phyloP scores from a whole-genome alignment of 768 basidiomycete genomes.

The Tulasnella calospora region DNA sequence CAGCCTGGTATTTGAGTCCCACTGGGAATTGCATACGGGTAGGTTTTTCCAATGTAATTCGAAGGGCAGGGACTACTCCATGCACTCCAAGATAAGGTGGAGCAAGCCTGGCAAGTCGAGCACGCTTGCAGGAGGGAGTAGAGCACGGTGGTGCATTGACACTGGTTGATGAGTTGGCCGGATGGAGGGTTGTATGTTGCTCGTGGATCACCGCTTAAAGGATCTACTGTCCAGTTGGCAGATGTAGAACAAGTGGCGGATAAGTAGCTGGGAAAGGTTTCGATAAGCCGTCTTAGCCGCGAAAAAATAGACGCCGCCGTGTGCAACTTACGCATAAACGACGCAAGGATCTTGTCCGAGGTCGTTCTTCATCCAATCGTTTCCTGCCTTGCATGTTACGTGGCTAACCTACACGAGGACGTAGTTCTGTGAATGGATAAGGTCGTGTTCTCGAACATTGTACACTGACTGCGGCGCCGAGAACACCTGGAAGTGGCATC shows the following conservation, averaged over 20 bases:
- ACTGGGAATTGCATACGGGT: constrained; percentile 1
- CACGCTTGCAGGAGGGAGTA: constrained; percentile 17
- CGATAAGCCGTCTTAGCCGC: constrained; percentile 1
- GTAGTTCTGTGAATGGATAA: background rate
- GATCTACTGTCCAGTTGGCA: constrained; percentile 8
- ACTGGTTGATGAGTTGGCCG: background rate
- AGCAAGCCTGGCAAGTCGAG: background rate
- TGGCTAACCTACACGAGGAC: constrained; percentile 4
- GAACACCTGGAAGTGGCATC: background rate
- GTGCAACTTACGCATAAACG: constrained; percentile 16
- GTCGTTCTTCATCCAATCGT: constrained; percentile 22
- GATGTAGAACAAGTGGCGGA: background rate
- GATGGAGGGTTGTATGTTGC: constrained; percentile 1
- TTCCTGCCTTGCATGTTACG: background rate
- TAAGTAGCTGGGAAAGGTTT: constrained; percentile 10
- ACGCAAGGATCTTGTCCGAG: constrained; percentile 24
- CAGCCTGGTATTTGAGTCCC: constrained; percentile 13
- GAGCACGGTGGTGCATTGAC: constrained; percentile 18
- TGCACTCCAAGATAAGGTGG: background rate
- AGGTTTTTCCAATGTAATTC: background rate
- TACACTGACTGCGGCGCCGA: background rate
- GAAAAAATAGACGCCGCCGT: background rate
- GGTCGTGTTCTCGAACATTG: background rate
- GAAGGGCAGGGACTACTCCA: constrained; percentile 15
- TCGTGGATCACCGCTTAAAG: background rate